A percentile compares a stretch with the other conserved stretches of the same genome.
phyloP scores from a whole-genome alignment of 2,329 filamentous ascomycete genomes.

The Cryphonectria parasitica region DNA sequence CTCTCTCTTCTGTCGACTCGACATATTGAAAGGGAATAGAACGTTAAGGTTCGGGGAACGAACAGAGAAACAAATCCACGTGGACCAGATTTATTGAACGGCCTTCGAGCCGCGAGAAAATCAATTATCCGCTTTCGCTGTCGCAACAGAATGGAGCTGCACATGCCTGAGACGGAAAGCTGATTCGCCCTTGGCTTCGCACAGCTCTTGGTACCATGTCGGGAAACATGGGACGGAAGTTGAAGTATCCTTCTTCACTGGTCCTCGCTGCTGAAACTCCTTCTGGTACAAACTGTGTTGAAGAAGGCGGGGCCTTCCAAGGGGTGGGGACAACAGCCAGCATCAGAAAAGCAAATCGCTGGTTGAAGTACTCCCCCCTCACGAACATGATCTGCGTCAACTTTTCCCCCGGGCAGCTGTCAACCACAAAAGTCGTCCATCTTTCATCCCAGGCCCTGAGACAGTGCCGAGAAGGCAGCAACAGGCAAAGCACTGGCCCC shows the following conservation, averaged over 20 bases:
- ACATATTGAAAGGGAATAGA: background rate
- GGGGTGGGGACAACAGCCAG: background rate
- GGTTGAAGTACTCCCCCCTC: background rate
- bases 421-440: background rate
- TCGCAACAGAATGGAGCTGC: background rate
- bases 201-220: background rate
- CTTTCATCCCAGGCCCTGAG: conserved; percentile 7
- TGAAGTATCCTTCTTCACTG: conserved; percentile 9
- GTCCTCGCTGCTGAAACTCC: conserved; percentile 17
- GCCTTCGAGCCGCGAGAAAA: background rate
- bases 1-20: no score
- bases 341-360: background rate
- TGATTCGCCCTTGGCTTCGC: conserved; percentile 20
- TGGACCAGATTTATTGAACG: background rate
- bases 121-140: background rate
- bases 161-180: conserved; percentile 8
- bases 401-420: background rate
- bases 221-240: conserved; percentile 20
- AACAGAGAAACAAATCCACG: background rate
- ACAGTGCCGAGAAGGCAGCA: background rate
- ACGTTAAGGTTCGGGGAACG: background rate
- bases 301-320: background rate
- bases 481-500: conserved; percentile 4
- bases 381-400: conserved; percentile 17
- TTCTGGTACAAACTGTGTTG: conserved; percentile 2